Evolutionary conservation across 1,139 yeast species (phyloP).

Genomic region (Debaryomyces fabryi): DNA sequence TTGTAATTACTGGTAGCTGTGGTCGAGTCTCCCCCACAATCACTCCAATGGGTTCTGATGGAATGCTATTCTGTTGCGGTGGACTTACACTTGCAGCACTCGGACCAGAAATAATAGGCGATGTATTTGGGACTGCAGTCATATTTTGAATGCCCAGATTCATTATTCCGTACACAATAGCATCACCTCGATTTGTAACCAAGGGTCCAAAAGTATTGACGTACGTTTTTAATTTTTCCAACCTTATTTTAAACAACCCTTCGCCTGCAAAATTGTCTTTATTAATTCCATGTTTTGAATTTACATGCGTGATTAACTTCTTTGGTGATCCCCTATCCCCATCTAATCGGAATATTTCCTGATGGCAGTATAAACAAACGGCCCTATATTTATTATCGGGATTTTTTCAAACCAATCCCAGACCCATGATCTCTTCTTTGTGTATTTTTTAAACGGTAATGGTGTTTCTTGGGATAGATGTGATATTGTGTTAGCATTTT

Average conservation of each 20-base stretch:
- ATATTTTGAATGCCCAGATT: slow-evolving; percentile 3
- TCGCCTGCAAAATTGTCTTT: slow-evolving; percentile 14
- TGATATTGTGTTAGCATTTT: slow-evolving; percentile 13
- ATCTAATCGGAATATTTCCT: slow-evolving; percentile 18
- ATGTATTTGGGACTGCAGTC: background rate
- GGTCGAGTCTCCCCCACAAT: slow-evolving; percentile 10
- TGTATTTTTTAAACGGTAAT: slow-evolving; percentile 18
- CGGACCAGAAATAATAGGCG: background rate
- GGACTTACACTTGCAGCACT: slow-evolving; percentile 7
- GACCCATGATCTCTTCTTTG: slow-evolving; percentile 21
- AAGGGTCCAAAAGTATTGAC: slow-evolving; percentile 14
- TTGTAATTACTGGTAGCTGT: slow-evolving; percentile 4
- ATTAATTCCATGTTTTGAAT: slow-evolving; percentile 18
- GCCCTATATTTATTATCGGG: slow-evolving; percentile 19
- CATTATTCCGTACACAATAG: slow-evolving; percentile 12
- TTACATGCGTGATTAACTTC: slow-evolving; percentile 19
- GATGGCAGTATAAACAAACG: slow-evolving; percentile 18
- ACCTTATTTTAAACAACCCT: slow-evolving; percentile 8
- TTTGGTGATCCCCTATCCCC: slow-evolving; percentile 22
- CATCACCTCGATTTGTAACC: slow-evolving; percentile 18
- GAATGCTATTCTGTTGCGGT: background rate
- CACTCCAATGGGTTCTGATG: slow-evolving; percentile 1
- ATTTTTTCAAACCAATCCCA: slow-evolving; percentile 23
- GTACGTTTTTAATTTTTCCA: slow-evolving; percentile 14
- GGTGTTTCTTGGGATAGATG: slow-evolving; percentile 18